These are phyloP conservation scores for Pistacia atlantica DNA, from an alignment of 345 rosid species.

Conservation along the genomic window DNA sequence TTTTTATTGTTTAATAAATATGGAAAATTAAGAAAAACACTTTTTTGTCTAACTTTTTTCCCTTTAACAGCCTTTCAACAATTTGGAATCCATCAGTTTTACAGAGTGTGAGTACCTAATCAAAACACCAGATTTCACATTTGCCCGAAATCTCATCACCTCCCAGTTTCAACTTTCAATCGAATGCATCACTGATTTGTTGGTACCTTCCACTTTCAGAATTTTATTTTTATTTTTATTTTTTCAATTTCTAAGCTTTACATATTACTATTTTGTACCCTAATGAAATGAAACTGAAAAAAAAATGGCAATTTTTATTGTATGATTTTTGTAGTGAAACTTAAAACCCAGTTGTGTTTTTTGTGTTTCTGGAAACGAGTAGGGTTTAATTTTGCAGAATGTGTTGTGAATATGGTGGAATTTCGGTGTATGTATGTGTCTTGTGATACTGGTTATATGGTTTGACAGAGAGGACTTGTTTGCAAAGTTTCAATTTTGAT, in stretches of 20 bases:
- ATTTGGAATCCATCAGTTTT: too few relatives aligned
- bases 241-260: too few relatives aligned
- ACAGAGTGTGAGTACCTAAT: too few relatives aligned
- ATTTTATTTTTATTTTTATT: too few relatives aligned
- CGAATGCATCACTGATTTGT: conserved; percentile 21
- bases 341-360: conserved; percentile 19
- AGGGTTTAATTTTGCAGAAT: conserved; percentile 18
- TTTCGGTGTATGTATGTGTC: not conserved
- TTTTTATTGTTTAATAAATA: too few relatives aligned
- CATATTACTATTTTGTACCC: too few relatives aligned
- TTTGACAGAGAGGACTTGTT: not conserved
- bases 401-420: conserved; percentile 10
- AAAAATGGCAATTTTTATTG: not conserved
- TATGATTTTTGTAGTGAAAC: too few relatives aligned
- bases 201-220: conserved; percentile 18
- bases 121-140: too few relatives aligned
- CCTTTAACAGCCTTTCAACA: too few relatives aligned
- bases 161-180: conserved; percentile 1
- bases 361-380: conserved; percentile 19
- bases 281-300: not conserved
- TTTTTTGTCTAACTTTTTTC: too few relatives aligned
- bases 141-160: too few relatives aligned
- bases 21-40: too few relatives aligned
- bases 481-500: not conserved
- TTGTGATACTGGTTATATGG: not conserved